Base-by-base conservation (phyloP, 2,329 filamentous ascomycete species). In the Penicillium expansum region DNA sequence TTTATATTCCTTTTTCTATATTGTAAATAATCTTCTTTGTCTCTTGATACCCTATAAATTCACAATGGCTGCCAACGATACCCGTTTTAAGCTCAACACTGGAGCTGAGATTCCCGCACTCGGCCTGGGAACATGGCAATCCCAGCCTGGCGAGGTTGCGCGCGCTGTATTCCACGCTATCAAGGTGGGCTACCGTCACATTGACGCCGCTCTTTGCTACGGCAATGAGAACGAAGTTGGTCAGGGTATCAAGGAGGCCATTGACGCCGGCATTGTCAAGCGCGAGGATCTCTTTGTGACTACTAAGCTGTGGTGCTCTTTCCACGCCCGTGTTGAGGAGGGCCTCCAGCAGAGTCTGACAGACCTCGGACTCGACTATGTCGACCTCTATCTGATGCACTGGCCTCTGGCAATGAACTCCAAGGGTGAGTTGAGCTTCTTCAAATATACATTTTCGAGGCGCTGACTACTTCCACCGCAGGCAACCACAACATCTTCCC, bases 221-320 rank as follows among this genome's bases (percentile, higher is more conserved):
- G 63, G 67, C 24, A 77, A 95, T 73, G 91, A 96, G 76, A 83
- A 88, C 47, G 90, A 93, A 73, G 91, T 95, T 16, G 91, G 91
- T 61, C 79, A 86, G 70, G 91, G 89, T 10, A 82, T 96, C 52
- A 84, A 86, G 70, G 86, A 89, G 55, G 90, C 88, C 30, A 85
- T 93, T 68, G 80, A 78, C 27, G 77, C 84, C 5, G 90, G 90
- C 24, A 79, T 83, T 59, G 79, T 89, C 66, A 89, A 87, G 81
- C 84, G 91, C 59, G 84, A 89, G 71, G 89, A 95, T 56, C 77
- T 95, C 60, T 95, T 94, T 76, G 84, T 95, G 57, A 89, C 90
- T 53, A 91, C 87, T 68, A 95, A 96, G 82, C 83, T 92, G 37
- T 95, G 91, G 89, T 88, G 86, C 69, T 91, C 89, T 49, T 92